Base-by-base conservation (phyloP, 495 filamentous ascomycete genomes). In the Evernia prunastri region DNA sequence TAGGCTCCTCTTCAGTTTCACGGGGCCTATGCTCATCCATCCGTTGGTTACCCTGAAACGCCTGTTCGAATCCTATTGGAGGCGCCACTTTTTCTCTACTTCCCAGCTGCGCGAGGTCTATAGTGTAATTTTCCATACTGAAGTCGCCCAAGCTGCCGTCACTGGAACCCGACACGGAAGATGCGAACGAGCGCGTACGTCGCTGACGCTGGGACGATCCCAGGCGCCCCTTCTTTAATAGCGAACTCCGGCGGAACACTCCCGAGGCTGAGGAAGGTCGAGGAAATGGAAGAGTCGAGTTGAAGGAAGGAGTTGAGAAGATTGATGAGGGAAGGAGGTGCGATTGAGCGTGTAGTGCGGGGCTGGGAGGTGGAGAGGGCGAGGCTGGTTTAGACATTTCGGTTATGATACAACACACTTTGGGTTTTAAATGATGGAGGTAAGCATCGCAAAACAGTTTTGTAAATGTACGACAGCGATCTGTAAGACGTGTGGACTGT, bases 81-180 rank as follows among this genome's bases (percentile, higher is more conserved):
- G 56, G 62, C 8, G 62, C 62, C 25, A 18, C 56, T 39, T 17
- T 35, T 23, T 57, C 23, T 20, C 20, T 64, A 43, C 42, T 59
- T n/a, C 74, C 72, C 43, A 80, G 76, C 58, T 75, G 73, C 58
- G 74, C 75, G 51, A 79, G 78, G 69, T 81, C 78, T 42, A 81
- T 63, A 4, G 72, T 77, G 57, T 79, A 81, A 17, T 78, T 69
- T 27, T 76, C 78, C 20, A 81, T 66, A 17, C 64, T 66, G 40
- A 66, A 62, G 9, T 61, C 64, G 13, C 58, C 64, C 54, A 61
- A 25, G 20, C 64, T 66, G 12, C 64, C 64, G 43, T 64, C 56
- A 49, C 39, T 61, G 25, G 64, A 61, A n/a, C 23, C 56, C 12
- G 64, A 66, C 23, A 31, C 43, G 9, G 64, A 66, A 5, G 63